Evolutionary conservation across 129 eudicot genomes (phyloP), one percentile per base, ranked within the genome.

Genomic region (Pittosporum tobira): DNA sequence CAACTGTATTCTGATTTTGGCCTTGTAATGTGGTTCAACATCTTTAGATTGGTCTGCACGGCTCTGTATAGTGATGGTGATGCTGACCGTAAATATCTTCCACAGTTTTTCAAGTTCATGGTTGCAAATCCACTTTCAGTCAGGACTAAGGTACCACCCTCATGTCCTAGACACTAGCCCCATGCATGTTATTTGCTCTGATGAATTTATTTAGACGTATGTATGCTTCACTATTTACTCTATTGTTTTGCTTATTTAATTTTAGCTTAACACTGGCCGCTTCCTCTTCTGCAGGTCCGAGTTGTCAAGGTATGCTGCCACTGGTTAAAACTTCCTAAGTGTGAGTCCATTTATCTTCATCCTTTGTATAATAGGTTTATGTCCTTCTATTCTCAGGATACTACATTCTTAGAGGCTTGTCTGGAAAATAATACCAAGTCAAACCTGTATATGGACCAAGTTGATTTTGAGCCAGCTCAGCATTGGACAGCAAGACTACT

Each of bases 121-220:
- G 98, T 91, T 64, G 85, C 98, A 20, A 91, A 91, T 76, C 98
- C 98, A 40, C 95, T 91, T 64, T 91, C 98, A 44, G 98, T 91
- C 36, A 79, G 81, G 76, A 91, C 98, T 40, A 91, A 91, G 98
- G 98, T 62, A 62, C 27, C 12, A 27, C 53, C 37, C 20, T 3
- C 44, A 22, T 46, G 22, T 46, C 7, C 4, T 43, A 45, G 43
- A 44, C 22, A 43, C 27, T 45, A 12, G 43, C 36, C 52, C n/a
- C 53, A 26, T 43, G 38, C 54, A 59, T 13, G 51, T 42, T 42
- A 21, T 59, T 27, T 29, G 3, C 53, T 3, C 19, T 6, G 15
- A 8, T 26, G 16, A 44, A 40, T 42, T 24, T 38, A 6, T 24
- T 68, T 49, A 50, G 2, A n/a, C 37, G 20, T 25, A 14, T 34